Conservation (phyloP, 2,329 filamentous ascomycete genomes). For the Paecilomyces niveus region DNA sequence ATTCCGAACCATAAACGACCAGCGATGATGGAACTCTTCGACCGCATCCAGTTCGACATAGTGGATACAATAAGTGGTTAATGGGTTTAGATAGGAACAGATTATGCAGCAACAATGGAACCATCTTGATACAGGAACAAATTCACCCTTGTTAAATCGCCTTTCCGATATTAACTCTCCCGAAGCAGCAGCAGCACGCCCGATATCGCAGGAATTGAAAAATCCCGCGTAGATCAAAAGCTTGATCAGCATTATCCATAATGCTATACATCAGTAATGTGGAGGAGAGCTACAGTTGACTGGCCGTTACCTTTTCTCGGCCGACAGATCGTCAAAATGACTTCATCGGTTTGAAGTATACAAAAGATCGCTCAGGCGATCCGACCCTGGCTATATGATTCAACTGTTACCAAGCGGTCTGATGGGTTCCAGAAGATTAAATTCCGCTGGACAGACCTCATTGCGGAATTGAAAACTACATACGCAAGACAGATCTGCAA, state of each 20-base stretch:
- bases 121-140: too few species aligned
- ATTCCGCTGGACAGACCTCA: neutral
- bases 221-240: neutral
- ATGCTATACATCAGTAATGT: neutral
- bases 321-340: constrained; percentile 19
- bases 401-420: neutral
- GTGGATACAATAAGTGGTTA: neutral
- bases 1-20: neutral
- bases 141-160: too few species aligned
- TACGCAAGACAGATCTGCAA: neutral
- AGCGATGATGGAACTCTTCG: neutral
- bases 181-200: too few species aligned
- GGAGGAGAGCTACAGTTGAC: neutral
- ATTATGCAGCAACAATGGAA: too few species aligned
- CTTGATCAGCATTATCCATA: neutral
- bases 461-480: neutral
- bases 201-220: too few species aligned
- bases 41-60: neutral
- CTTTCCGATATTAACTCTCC: too few species aligned
- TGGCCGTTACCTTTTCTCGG: constrained; percentile 4
- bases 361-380: neutral
- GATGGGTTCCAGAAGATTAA: neutral
- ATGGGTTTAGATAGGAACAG: neutral
- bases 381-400: neutral
- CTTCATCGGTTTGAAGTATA: constrained; percentile 15